phyloP scores from a whole-genome alignment of 176 grass and related monocot species.

The Oryza punctata region DNA sequence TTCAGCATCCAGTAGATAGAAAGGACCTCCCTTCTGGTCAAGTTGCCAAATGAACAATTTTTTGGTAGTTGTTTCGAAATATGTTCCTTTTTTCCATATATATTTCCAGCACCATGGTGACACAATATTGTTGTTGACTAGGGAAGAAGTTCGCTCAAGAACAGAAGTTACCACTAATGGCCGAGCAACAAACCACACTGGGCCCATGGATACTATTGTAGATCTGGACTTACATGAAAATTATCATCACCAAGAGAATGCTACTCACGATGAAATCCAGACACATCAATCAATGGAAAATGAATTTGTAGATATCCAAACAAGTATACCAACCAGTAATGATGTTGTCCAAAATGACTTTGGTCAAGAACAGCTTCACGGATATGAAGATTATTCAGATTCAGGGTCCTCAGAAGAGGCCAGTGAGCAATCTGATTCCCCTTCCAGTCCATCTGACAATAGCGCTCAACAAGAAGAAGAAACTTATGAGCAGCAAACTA shows the following conservation, averaged over 20 bases:
- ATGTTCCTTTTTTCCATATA: background rate
- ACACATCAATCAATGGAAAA: conserved; percentile 25
- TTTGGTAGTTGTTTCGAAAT: background rate
- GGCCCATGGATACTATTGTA: background rate
- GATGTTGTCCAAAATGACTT: conserved; percentile 11
- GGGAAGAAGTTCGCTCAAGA: conserved; percentile 64
- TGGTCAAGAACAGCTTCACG: conserved; percentile 28
- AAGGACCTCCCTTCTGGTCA: background rate
- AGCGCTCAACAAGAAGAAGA: background rate
- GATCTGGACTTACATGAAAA: conserved; percentile 8
- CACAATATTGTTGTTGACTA: conserved; percentile 54
- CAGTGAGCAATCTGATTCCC: conserved; percentile 14
- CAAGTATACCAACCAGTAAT: background rate
- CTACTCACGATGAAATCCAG: conserved; percentile 12
- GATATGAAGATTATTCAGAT: conserved; percentile 46
- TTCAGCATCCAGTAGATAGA: background rate
- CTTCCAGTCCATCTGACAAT: conserved; percentile 15
- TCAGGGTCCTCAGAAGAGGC: conserved; percentile 31
- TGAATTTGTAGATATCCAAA: background rate
- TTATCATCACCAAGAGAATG: conserved; percentile 3
- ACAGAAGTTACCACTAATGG: conserved; percentile 30
- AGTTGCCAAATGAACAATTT: background rate
- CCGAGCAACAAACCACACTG: conserved; percentile 38
- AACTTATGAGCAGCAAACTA: conserved; percentile 17
- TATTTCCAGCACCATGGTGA: conserved; percentile 25